phyloP scores from a whole-genome alignment of 768 basidiomycete genomes.

The Erythrobasidium yunnanense region DNA sequence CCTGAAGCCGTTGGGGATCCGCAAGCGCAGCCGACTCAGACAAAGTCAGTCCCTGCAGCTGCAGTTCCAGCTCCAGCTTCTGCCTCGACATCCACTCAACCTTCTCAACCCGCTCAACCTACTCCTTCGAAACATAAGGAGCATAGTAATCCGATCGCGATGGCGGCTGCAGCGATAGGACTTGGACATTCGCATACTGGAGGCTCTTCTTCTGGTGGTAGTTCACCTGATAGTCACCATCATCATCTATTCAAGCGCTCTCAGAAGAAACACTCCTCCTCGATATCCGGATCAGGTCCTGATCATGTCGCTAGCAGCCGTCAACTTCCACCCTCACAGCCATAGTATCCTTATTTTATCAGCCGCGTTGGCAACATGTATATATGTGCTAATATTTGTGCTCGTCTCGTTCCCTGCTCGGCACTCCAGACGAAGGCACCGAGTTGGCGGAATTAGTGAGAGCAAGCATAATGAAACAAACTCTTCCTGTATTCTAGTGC shows the following conservation, averaged over 20 bases:
- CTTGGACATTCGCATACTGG: neutral
- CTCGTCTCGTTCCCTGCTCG: no score
- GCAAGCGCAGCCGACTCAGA: neutral
- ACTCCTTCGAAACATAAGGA: no score
- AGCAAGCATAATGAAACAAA: no score
- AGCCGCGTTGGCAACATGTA: no score
- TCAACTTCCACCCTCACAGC: neutral
- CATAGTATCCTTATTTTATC: no score
- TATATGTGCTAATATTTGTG: no score
- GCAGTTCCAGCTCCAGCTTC: no score
- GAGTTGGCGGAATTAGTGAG: no score
- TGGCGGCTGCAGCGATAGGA: neutral
- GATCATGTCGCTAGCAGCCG: constrained; percentile 26
- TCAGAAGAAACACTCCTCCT: neutral
- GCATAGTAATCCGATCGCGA: neutral
- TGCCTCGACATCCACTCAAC: no score
- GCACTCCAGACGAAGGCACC: no score
- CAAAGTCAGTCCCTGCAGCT: neutral
- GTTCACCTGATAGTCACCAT: constrained; percentile 9
- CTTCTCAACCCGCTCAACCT: no score
- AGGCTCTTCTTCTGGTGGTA: neutral
- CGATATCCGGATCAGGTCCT: neutral
- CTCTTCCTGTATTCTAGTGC: no score
- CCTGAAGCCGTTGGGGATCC: neutral
- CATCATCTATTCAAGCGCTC: constrained; percentile 9